phyloP scores from a whole-genome alignment of 768 basidiomycete species.

The Auricularia sp. region DNA sequence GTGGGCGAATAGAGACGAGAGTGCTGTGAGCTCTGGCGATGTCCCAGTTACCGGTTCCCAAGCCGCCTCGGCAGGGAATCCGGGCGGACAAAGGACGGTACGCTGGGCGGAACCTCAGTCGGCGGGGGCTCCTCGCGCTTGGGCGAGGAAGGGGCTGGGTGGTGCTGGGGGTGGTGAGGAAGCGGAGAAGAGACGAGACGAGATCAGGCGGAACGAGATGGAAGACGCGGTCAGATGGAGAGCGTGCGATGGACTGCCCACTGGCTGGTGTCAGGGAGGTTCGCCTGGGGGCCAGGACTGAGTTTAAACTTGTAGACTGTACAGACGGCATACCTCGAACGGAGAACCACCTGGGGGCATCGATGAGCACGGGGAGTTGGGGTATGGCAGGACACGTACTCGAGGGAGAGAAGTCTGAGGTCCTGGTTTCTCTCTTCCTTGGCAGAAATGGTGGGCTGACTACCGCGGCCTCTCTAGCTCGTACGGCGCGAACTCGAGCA shows the following conservation, averaged over 20 bases:
- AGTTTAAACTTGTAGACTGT: neutral
- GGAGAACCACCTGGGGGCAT: neutral
- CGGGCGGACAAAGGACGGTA: slow-evolving; percentile 2
- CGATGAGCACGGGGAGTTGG: neutral
- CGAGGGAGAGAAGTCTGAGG: neutral
- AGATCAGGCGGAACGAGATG: neutral
- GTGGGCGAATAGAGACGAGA: neutral
- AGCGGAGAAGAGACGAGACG: neutral
- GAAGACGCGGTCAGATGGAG: neutral
- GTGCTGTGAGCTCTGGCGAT: neutral
- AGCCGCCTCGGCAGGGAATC: neutral
- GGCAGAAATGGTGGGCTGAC: neutral
- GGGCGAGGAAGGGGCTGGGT: neutral
- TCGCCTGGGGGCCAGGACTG: neutral
- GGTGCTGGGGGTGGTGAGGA: neutral
- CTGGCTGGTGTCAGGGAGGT: slow-evolving; percentile 1
- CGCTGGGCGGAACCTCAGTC: neutral
- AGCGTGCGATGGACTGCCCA: neutral
- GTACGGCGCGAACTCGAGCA: neutral
- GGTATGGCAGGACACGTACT: neutral
- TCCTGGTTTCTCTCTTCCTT: neutral
- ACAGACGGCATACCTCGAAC: neutral
- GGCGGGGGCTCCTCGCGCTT: neutral
- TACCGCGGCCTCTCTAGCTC: neutral
- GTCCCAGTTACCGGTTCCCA: slow-evolving; percentile 1